Percentiles rank a stretch among this genome's conserved stretches.
Evolutionary conservation across 257 asterid species (phyloP).

Genomic region (Solanum dulcamara): DNA sequence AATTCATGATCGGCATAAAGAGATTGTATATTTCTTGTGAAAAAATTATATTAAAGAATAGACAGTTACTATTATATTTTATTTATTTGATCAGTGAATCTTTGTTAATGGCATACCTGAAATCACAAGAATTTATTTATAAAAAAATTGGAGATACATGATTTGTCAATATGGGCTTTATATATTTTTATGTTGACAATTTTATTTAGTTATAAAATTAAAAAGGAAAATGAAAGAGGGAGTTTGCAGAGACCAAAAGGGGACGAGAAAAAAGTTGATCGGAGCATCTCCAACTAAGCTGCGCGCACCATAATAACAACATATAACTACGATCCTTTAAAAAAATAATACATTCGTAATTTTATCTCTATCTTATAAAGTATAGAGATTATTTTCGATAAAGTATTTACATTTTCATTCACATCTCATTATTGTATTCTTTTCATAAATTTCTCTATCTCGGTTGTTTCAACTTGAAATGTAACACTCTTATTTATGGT

Average conservation of each 20-base stretch:
- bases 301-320: not conserved
- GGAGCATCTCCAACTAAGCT: not conserved
- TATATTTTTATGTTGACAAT: not conserved
- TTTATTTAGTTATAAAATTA: not conserved
- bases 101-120: not conserved
- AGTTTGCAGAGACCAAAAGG: not conserved
- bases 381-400: fast-evolving
- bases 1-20: no score
- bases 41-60: no score
- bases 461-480: not conserved
- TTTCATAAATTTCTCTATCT: not conserved
- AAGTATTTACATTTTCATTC: not conserved
- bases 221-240: not conserved
- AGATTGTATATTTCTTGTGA: not conserved
- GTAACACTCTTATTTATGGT: no score
- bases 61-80: no score
- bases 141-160: not conserved
- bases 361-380: not conserved
- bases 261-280: not conserved
- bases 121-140: not conserved
- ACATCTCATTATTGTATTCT: not conserved
- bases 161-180: not conserved
- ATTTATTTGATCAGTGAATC: no score
- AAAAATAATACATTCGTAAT: not conserved
- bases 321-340: not conserved